Percentiles rank a stretch among this genome's conserved stretches.
These are phyloP conservation scores for Parsonsia alboflavescens DNA, from an alignment of 257 asterid genomes.

Conservation along the genomic window DNA sequence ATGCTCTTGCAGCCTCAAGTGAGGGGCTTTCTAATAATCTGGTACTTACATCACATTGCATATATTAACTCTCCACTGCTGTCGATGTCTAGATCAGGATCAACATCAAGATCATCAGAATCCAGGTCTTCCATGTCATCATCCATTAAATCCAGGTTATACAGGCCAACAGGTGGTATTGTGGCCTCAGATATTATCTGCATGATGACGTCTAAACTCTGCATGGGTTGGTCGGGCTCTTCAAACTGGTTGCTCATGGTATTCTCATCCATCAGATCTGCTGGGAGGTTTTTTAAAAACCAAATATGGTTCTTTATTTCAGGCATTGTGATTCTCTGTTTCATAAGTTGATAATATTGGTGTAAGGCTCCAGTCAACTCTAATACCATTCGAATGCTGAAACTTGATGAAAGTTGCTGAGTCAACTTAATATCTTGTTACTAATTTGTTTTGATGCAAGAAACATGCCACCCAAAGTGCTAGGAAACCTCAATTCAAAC, in stretches of 20 bases:
- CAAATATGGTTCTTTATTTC: slow-evolving; percentile 70
- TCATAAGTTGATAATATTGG: slow-evolving; percentile 13
- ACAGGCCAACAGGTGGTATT: slow-evolving; percentile 72
- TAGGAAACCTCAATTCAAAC: not conserved
- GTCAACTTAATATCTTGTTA: not conserved
- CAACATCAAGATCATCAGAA: slow-evolving; percentile 81
- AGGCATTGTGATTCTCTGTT: slow-evolving; percentile 78
- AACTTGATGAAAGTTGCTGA: not conserved
- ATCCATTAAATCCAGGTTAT: slow-evolving; percentile 69
- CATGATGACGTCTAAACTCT: slow-evolving; percentile 76
- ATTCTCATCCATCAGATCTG: slow-evolving; percentile 73
- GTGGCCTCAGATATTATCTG: slow-evolving; percentile 93
- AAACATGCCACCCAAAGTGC: not conserved
- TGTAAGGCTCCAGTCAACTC: slow-evolving; percentile 1
- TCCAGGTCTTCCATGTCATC: slow-evolving; percentile 86
- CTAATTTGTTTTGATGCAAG: not conserved
- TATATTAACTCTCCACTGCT: slow-evolving; percentile 95
- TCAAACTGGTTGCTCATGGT: slow-evolving; percentile 53
- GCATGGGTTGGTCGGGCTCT: slow-evolving; percentile 93
- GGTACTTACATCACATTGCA: slow-evolving; percentile 52
- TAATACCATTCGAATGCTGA: not conserved
- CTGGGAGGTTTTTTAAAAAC: slow-evolving; percentile 90
- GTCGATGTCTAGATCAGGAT: slow-evolving; percentile 86
- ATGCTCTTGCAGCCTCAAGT: not conserved
- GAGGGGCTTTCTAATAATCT: not conserved